These are phyloP conservation scores for Martiniozyma asiatica DNA, from an alignment of 1,139 yeast genomes.

Conservation along the genomic window DNA sequence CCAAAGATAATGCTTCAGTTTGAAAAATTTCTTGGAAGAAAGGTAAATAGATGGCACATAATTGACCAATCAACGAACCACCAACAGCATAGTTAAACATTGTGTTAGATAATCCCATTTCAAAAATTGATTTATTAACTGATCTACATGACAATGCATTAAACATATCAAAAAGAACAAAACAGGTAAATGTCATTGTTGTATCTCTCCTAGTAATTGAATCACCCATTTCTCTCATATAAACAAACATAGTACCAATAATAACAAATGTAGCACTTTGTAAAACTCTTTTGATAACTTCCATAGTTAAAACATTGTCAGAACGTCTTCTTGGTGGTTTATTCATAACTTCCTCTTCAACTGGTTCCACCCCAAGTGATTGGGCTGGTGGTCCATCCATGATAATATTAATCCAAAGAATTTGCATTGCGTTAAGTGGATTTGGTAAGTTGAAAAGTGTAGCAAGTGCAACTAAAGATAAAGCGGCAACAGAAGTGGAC, in stretches of 20 bases:
- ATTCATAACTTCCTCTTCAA: slow-evolving; percentile 86
- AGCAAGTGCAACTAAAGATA: slow-evolving; percentile 75
- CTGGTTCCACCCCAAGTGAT: slow-evolving; percentile 93
- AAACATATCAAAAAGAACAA: slow-evolving; percentile 90
- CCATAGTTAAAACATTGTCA: slow-evolving; percentile 65
- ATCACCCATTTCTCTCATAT: slow-evolving; percentile 73
- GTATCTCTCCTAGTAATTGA: slow-evolving; percentile 88
- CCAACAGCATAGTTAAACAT: slow-evolving; percentile 91
- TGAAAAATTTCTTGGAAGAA: slow-evolving; percentile 87
- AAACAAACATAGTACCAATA: slow-evolving; percentile 77
- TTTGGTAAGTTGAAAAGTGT: slow-evolving; percentile 82
- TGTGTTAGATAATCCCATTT: slow-evolving; percentile 65
- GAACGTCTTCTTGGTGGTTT: slow-evolving; percentile 85
- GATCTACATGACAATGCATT: slow-evolving; percentile 91
- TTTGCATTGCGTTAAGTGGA: slow-evolving; percentile 98
- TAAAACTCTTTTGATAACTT: slow-evolving; percentile 58
- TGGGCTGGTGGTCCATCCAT: slow-evolving; percentile 99
- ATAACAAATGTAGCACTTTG: slow-evolving; percentile 64
- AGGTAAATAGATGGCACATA: slow-evolving; percentile 86
- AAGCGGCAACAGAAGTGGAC: slow-evolving; percentile 91
- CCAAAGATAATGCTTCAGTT: slow-evolving; percentile 70
- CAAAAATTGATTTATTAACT: slow-evolving; percentile 66
- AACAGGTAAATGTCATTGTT: slow-evolving; percentile 97
- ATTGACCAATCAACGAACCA: slow-evolving; percentile 84
- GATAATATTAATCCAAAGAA: slow-evolving; percentile 88